Percentiles rank a stretch among this genome's conserved stretches.
These are phyloP conservation scores for Pyrenochaeta sp. DNA, from an alignment of 2,329 filamentous ascomycete species.

Conservation along the genomic window DNA sequence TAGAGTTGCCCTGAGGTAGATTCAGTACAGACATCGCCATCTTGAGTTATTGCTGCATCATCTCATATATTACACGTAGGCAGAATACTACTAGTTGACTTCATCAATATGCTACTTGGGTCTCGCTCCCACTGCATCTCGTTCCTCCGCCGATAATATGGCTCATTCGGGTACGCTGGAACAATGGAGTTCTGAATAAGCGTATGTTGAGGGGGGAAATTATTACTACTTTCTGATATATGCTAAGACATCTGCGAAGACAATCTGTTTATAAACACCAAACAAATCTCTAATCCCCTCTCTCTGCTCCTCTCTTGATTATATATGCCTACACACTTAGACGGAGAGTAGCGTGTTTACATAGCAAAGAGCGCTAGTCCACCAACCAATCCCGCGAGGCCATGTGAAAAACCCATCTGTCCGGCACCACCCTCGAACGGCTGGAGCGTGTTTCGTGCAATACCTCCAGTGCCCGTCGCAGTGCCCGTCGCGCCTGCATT, in stretches of 20 bases:
- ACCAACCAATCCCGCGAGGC: constrained; percentile 22
- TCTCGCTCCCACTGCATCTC: too few relatives aligned
- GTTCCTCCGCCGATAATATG: too few relatives aligned
- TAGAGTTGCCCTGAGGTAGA: constrained; percentile 14
- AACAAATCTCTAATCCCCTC: background rate
- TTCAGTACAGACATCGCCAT: background rate
- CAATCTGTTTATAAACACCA: background rate
- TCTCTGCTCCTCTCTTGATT: background rate
- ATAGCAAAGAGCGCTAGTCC: constrained; percentile 23
- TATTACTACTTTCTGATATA: background rate
- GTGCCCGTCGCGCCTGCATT: constrained; percentile 20
- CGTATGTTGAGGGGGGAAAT: too few relatives aligned
- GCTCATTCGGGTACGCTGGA: too few relatives aligned
- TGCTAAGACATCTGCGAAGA: background rate
- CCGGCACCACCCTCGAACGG: constrained; percentile 33
- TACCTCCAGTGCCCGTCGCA: constrained; percentile 28
- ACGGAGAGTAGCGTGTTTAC: background rate
- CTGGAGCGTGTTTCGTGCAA: constrained; percentile 15
- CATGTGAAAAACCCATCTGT: constrained; percentile 15
- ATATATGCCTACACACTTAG: background rate
- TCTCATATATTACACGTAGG: background rate
- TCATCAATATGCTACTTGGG: too few relatives aligned
- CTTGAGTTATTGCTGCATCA: background rate
- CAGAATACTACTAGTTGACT: too few relatives aligned
- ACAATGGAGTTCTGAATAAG: too few relatives aligned